Evolutionary conservation across 108 stramenopile genomes (phyloP), one percentile per base, ranked within the genome.

Genomic region (Cyclotella kingstonii): DNA sequence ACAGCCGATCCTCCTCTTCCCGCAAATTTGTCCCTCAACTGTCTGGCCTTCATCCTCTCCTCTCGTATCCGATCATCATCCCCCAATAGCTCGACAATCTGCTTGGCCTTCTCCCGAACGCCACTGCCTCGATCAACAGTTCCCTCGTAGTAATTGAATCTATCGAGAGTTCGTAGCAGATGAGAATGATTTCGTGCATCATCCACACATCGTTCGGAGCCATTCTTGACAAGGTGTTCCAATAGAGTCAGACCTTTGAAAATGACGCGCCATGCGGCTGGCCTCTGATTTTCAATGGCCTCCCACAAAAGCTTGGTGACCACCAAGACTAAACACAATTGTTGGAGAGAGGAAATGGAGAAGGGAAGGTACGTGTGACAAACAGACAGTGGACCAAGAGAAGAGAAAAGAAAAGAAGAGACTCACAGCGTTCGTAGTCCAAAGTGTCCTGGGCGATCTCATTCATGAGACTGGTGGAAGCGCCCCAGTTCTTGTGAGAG

Each of bases 401-500:
- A 34, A 15, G 18, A 39, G 25, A 50, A 56, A 51, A 25, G 8
- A 28, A 55, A 14, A 27, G 45, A 36, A 15, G 12, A n/a, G 1
- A 59, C 77, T 79, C 45, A 78, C 82, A 93, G 39, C 81, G 76
- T 35, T 97, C 93, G 36, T 87, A 87, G 63, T 96, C 95, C 58
- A 81, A 96, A 6, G 95, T 91, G 66, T 98, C 98, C 30, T 81
- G 76, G 7, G 96, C 91, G 69, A 98, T 90, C 47, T 97, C 89
- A 71, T 96, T 95, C 81, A 98, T 86, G 23, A 95, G 45, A n/a
- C 95, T 94, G 55, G 86, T 85, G 15, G 96, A 96, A 11, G 96
- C 83, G 3, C 98, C 98, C 96, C 96, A 98, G 70, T 98, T 98
- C 73, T 98, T 97, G 76, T 97, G 95, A 14, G 95, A 96, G 31